These are phyloP conservation scores for Xylaria venustula DNA, from an alignment of 495 filamentous ascomycete species.

Conservation along the genomic window DNA sequence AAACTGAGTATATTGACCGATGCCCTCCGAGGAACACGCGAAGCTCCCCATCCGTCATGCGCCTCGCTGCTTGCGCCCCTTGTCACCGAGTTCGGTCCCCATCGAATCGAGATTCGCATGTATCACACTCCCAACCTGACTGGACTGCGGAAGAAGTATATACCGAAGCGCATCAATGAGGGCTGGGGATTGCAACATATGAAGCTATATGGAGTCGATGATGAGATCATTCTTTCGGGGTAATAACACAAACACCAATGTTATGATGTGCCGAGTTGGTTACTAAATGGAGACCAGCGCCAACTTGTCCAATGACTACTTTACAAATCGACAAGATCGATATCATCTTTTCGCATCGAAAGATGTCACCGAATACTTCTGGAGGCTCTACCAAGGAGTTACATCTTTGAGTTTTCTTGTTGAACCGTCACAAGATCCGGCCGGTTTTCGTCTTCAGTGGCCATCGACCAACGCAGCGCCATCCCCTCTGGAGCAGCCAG, in stretches of 20 bases:
- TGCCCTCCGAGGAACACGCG: conserved; percentile 84
- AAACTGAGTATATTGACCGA: conserved; percentile 92
- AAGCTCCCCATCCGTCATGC: conserved; percentile 82
- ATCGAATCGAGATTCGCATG: conserved; percentile 92
- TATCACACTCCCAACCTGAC: conserved; percentile 97
- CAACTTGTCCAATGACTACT: conserved; percentile 92
- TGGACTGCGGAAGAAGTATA: conserved; percentile 74
- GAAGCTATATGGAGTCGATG: conserved; percentile 96
- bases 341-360: conserved; percentile 87
- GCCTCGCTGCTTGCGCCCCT: conserved; percentile 86
- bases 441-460: conserved; percentile 76
- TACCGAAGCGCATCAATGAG: conserved; percentile 91
- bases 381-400: conserved; percentile 70
- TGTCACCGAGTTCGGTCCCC: conserved; percentile 74
- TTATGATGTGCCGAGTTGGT: not conserved
- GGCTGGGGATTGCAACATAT: conserved; percentile 99
- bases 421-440: conserved; percentile 53
- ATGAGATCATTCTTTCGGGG: conserved; percentile 94
- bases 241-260: conserved; percentile 28
- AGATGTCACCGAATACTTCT: conserved; percentile 80
- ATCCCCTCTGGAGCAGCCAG: conserved; percentile 66
- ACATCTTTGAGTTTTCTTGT: conserved; percentile 81
- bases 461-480: conserved; percentile 69
- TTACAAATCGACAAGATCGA: conserved; percentile 90
- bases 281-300: conserved; percentile 53